phyloP scores from a whole-genome alignment of 768 basidiomycete species.

The Mycena albidolilacea region DNA sequence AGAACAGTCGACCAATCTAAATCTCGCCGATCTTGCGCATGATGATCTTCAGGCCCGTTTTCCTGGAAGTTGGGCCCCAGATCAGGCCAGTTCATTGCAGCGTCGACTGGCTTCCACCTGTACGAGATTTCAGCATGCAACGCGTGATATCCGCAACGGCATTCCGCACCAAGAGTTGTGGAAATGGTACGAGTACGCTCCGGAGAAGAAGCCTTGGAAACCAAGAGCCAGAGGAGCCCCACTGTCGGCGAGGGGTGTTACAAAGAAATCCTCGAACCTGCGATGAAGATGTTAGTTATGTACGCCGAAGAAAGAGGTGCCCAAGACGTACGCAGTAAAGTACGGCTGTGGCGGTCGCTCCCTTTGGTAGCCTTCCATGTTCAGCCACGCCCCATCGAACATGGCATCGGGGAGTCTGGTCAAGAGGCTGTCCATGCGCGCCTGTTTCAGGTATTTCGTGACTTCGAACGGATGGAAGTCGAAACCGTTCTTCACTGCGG shows the following conservation, averaged over 20 bases:
- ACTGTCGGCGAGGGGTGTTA: constrained; percentile 78
- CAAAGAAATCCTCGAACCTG: constrained; percentile 92
- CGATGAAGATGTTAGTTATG: constrained; percentile 25
- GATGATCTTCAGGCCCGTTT: constrained; percentile 56
- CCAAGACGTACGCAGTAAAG: constrained; percentile 80
- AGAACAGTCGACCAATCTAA: constrained; percentile 93
- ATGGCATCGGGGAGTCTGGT: constrained; percentile 95
- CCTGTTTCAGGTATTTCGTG: constrained; percentile 91
- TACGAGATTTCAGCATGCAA: constrained; percentile 13
- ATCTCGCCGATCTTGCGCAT: constrained; percentile 70
- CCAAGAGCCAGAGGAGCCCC: constrained; percentile 91
- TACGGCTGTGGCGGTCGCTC: constrained; percentile 97
- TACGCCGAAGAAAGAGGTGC: constrained; percentile 7
- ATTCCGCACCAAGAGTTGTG: constrained; percentile 87
- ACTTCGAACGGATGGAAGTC: constrained; percentile 99
- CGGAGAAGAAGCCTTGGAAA: constrained; percentile 95
- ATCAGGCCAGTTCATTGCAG: constrained; percentile 94
- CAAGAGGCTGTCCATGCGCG: constrained; percentile 84
- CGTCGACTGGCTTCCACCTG: constrained; percentile 98
- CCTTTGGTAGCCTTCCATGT: constrained; percentile 92
- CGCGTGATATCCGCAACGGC: background rate
- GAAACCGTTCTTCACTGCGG: constrained; percentile 92
- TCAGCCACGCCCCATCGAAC: constrained; percentile 97
- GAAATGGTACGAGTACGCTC: constrained; percentile 97
- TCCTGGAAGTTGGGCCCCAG: constrained; percentile 67